Evolutionary conservation across 129 eudicot species (phyloP), one percentile per base, ranked within the genome.

Genomic region (Helichrysum umbraculigerum): DNA sequence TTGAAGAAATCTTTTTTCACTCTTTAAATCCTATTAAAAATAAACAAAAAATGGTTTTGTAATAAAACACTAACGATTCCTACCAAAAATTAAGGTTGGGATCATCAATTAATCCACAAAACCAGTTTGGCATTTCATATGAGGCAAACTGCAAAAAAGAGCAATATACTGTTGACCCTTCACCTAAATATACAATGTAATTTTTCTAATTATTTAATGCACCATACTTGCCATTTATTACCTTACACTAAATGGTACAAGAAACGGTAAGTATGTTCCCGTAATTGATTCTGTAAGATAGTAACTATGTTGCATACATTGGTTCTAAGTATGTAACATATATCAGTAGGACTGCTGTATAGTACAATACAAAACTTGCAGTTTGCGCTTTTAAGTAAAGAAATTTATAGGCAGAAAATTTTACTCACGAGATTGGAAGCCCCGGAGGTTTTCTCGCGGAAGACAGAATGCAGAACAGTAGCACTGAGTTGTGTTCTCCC

Each of bases 401-500:
- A 44, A 42, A 64, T 25, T 78, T 32, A 52, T 6, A 58, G 4
- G 68, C 73, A 68, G 14, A 61, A 76, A 7, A 64, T 8, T 34
- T 19, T 78, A 85, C 93, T 51, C 79, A 93, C 98, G 34, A 80
- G 85, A 72, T 78, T 72, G 57, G 88, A 79, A 65, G 91, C 86
- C 77, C 84, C 86, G 52, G 32, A 63, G n/a, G 99, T 95, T 83
- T 91, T 95, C 88, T 95, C 99, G 15, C 91, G 96, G 42, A 95
- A 91, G 64, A 95, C 81, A 35, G 99, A 89, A 83, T 95, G 99
- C 76, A 95, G 73, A 71, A 88, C 81, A 17, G 89, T 85, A 69
- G 99, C 82, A 83, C 97, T 95, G 72, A 85, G 82, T 30, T 86
- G 96, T 75, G 99, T 86, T 84, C 99, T 91, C 29, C 99, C 99